Evolutionary conservation across 495 filamentous ascomycete genomes (phyloP).

Genomic region (Xylaria cubensis): DNA sequence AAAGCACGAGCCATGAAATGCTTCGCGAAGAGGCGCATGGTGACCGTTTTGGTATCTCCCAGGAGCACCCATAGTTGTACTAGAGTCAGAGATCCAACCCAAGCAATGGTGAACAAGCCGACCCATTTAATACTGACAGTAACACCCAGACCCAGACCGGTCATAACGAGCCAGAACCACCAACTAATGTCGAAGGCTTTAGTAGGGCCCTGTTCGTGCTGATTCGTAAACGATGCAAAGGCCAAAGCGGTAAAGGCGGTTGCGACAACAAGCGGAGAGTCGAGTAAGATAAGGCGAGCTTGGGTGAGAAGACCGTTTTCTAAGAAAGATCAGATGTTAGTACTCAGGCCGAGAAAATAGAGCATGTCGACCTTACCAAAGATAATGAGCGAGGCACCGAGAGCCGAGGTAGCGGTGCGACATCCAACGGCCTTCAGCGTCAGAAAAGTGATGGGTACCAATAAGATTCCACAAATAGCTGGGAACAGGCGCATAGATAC

Average conservation of each 20-base stretch:
- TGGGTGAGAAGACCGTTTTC: conserved; percentile 96
- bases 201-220: conserved; percentile 89
- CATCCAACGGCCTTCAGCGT: conserved; percentile 92
- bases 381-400: conserved; percentile 85
- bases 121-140: conserved; percentile 99
- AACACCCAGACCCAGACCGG: conserved; percentile 85
- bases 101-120: conserved; percentile 96
- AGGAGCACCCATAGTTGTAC: conserved; percentile 94
- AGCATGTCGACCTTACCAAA: conserved; percentile 69
- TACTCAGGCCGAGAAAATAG: conserved; percentile 28
- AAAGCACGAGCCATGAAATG: conserved; percentile 91
- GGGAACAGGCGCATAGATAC: conserved; percentile 97
- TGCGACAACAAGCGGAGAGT: conserved; percentile 92
- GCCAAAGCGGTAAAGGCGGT: conserved; percentile 90
- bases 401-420: conserved; percentile 77
- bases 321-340: conserved; percentile 43
- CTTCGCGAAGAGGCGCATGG: conserved; percentile 87
- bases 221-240: conserved; percentile 93
- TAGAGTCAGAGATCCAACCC: conserved; percentile 90
- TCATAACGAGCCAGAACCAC: conserved; percentile 97
- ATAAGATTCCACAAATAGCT: conserved; percentile 82
- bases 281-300: conserved; percentile 91
- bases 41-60: conserved; percentile 84
- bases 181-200: conserved; percentile 86
- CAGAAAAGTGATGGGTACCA: conserved; percentile 91